A percentile compares a stretch with the other conserved stretches of the same genome.
Conservation (phyloP, 805 yeast genomes). For the Metschnikowia baotianmanensis region DNA sequence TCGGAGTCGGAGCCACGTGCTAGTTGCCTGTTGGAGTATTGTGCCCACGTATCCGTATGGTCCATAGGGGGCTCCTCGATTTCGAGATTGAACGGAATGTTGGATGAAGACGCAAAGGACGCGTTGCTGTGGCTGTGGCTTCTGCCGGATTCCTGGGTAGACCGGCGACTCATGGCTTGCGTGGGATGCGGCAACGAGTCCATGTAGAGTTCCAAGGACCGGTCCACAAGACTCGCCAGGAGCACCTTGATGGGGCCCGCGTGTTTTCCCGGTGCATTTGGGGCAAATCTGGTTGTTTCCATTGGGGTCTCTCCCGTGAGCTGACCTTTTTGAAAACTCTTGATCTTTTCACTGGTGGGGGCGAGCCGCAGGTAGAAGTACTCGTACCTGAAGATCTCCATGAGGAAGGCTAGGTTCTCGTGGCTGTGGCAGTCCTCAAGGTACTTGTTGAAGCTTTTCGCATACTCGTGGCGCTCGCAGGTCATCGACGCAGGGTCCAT, state of each 20-base stretch:
- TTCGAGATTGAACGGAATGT: constrained; percentile 21
- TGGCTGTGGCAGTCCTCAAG: constrained; percentile 41
- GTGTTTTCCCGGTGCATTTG: no score
- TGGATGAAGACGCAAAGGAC: constrained; percentile 6
- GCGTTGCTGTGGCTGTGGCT: constrained; percentile 10
- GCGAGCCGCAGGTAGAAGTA: constrained; percentile 34
- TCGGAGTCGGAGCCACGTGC: constrained; percentile 15
- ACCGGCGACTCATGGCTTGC: constrained; percentile 6
- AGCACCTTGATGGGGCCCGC: constrained; percentile 2
- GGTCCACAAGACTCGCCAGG: constrained; percentile 13
- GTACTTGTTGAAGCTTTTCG: constrained; percentile 31
- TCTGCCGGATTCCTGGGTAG: constrained; percentile 5
- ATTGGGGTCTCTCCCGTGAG: not conserved
- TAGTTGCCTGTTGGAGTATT: constrained; percentile 13
- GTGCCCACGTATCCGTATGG: constrained; percentile 20
- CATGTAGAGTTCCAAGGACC: constrained; percentile 14
- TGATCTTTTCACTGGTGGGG: constrained; percentile 7
- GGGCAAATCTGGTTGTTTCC: constrained; percentile 8
- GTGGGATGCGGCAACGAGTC: constrained; percentile 17
- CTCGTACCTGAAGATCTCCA: constrained; percentile 47
- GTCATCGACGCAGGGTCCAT: constrained; percentile 20
- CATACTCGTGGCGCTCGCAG: constrained; percentile 17
- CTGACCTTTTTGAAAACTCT: not conserved
- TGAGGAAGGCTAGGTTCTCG: constrained; percentile 45
- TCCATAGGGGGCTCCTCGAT: constrained; percentile 26